Evolutionary conservation across 2,329 filamentous ascomycete genomes (phyloP).

Genomic region (Paecilomyces variotii): DNA sequence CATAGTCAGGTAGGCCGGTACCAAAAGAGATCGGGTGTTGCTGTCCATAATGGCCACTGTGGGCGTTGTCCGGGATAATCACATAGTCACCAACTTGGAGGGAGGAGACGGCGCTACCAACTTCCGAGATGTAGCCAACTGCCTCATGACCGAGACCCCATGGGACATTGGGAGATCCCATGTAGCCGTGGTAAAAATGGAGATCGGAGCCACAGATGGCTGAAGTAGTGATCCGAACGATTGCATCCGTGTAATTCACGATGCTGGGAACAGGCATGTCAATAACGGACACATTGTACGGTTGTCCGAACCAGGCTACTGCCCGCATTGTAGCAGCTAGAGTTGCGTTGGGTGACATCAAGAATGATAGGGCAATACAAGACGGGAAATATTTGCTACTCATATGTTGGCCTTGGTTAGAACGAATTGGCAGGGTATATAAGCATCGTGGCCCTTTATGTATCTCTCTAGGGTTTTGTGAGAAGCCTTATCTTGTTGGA

Average conservation of each 20-base stretch:
- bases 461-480: too few species aligned
- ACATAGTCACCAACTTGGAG: slow-evolving; percentile 57
- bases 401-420: too few species aligned
- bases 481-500: too few species aligned
- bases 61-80: slow-evolving; percentile 58
- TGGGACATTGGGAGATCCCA: slow-evolving; percentile 49
- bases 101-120: slow-evolving; percentile 52
- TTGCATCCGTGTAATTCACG: slow-evolving; percentile 56
- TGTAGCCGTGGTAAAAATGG: slow-evolving; percentile 59
- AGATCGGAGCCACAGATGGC: slow-evolving; percentile 50
- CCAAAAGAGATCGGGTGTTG: slow-evolving; percentile 54
- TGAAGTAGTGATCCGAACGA: slow-evolving; percentile 57
- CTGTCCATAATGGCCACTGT: slow-evolving; percentile 12
- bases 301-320: too few species aligned
- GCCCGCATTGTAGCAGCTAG: too few species aligned
- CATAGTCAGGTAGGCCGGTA: slow-evolving; percentile 36
- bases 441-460: too few species aligned
- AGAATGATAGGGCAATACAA: too few species aligned
- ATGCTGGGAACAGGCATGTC: slow-evolving; percentile 41
- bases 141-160: slow-evolving; percentile 58
- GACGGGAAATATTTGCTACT: too few species aligned
- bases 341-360: too few species aligned
- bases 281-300: too few species aligned
- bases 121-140: slow-evolving; percentile 51
- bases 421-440: too few species aligned